Conservation (phyloP, 2,329 filamentous ascomycete species). For the Diplodia scrobiculata region DNA sequence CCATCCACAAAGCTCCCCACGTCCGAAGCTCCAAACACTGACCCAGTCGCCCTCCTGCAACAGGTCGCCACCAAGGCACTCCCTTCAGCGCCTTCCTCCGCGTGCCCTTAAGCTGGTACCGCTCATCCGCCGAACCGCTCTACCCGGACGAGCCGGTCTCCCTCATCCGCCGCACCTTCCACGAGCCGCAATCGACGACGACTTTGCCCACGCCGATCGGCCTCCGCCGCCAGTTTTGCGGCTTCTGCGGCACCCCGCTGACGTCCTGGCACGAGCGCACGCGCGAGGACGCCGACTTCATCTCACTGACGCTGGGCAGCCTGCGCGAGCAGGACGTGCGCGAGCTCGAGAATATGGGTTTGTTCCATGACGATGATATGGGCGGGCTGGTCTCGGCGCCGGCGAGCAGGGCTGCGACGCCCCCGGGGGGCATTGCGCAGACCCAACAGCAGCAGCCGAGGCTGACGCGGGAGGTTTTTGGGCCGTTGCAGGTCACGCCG, state of each 20-base stretch:
- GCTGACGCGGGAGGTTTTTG: constrained; percentile 13
- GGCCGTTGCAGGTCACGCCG: constrained; percentile 34
- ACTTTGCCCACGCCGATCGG: constrained; percentile 36
- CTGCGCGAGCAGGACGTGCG: constrained; percentile 70
- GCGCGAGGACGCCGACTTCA: constrained; percentile 70
- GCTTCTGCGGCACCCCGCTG: constrained; percentile 84
- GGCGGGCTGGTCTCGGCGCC: constrained; percentile 30
- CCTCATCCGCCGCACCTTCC: constrained; percentile 51
- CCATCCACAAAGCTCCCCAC: background rate
- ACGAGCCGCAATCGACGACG: constrained; percentile 47
- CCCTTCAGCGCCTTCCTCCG: constrained; percentile 80
- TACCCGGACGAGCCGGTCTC: constrained; percentile 70
- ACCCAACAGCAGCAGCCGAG: background rate
- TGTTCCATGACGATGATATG: constrained; percentile 58
- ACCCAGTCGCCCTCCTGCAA: constrained; percentile 31
- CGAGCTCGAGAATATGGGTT: constrained; percentile 70
- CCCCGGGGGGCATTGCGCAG: constrained; percentile 32
- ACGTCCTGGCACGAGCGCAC: constrained; percentile 81
- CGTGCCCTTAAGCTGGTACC: constrained; percentile 79
- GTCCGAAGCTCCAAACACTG: background rate
- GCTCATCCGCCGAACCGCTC: constrained; percentile 71
- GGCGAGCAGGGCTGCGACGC: constrained; percentile 32
- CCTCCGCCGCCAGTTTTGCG: constrained; percentile 78
- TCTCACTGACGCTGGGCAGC: constrained; percentile 79
- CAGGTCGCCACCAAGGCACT: constrained; percentile 66